Evolutionary conservation across 495 filamentous ascomycete species (phyloP).

Genomic region (Aspergillus bridgeri): DNA sequence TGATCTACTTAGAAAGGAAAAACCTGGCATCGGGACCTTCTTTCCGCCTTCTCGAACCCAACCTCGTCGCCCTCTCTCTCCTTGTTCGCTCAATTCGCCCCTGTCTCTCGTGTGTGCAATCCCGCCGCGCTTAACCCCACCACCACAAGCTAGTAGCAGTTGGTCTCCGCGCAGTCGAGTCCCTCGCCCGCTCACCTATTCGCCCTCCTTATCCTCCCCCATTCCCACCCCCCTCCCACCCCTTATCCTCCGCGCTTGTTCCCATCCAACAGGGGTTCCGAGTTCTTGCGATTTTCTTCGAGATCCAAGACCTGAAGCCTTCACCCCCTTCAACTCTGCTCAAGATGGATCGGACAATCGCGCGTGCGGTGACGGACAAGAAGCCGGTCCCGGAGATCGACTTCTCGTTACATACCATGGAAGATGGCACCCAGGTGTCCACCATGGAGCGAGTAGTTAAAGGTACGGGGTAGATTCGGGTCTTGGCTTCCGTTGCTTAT

Average conservation of each 20-base stretch:
- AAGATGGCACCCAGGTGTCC: conserved; percentile 92
- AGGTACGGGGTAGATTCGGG: conserved; percentile 55
- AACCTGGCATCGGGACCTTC: no score
- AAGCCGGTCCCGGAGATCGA: conserved; percentile 95
- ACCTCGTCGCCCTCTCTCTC: no score
- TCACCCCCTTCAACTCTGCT: conserved; percentile 2
- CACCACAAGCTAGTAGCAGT: neutral
- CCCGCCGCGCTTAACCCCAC: conserved; percentile 8
- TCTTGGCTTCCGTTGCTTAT: no score
- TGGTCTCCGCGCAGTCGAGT: conserved; percentile 1
- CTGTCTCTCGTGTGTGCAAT: conserved; percentile 16
- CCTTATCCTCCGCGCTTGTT: conserved; percentile 7
- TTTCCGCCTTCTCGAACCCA: no score
- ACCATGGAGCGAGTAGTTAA: conserved; percentile 95
- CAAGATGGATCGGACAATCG: conserved; percentile 45
- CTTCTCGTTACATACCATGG: conserved; percentile 96
- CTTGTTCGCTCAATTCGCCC: neutral
- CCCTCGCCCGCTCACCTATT: conserved; percentile 14
- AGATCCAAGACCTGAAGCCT: conserved; percentile 7
- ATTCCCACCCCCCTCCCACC: conserved; percentile 3
- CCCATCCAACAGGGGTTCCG: conserved; percentile 12
- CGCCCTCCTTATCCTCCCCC: conserved; percentile 7
- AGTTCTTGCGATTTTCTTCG: conserved; percentile 13
- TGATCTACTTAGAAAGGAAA: neutral
- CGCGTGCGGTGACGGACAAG: conserved; percentile 84